A percentile compares a stretch with the other conserved stretches of the same genome.
These are phyloP conservation scores for Massariosphaeria phaeospora DNA, from an alignment of 495 filamentous ascomycete genomes.

Conservation along the genomic window DNA sequence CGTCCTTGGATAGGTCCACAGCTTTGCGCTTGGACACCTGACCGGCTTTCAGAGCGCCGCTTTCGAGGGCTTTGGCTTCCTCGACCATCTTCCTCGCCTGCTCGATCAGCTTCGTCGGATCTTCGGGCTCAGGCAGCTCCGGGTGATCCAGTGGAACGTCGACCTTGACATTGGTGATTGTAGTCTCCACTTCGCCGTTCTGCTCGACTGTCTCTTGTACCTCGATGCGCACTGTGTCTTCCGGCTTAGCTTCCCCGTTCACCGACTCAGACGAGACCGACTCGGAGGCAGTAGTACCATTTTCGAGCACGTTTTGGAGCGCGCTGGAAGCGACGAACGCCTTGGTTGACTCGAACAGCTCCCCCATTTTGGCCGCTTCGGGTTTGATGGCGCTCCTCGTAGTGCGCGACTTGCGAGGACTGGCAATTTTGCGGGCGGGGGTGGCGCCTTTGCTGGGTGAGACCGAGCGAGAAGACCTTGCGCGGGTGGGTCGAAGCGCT, in stretches of 20 bases:
- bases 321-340: slow-evolving; percentile 21
- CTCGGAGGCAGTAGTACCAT: slow-evolving; percentile 26
- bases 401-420: slow-evolving; percentile 69
- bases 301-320: slow-evolving; percentile 49
- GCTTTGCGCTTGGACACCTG: slow-evolving; percentile 67
- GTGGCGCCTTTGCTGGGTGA: slow-evolving; percentile 55
- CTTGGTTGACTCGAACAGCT: slow-evolving; percentile 30
- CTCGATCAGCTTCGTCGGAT: slow-evolving; percentile 73
- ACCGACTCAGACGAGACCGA: slow-evolving; percentile 31
- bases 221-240: slow-evolving; percentile 54
- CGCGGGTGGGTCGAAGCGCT: slow-evolving; percentile 37
- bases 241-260: slow-evolving; percentile 39
- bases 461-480: slow-evolving; percentile 46
- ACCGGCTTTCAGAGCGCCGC: slow-evolving; percentile 25
- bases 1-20: slow-evolving; percentile 56
- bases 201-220: slow-evolving; percentile 53
- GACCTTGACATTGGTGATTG: slow-evolving; percentile 71
- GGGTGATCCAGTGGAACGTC: slow-evolving; percentile 64
- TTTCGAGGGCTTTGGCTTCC: slow-evolving; percentile 60
- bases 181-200: slow-evolving; percentile 56
- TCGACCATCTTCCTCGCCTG: slow-evolving; percentile 87
- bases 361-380: slow-evolving; percentile 43
- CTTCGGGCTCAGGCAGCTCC: slow-evolving; percentile 66
- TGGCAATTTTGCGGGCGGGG: slow-evolving; percentile 48
- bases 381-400: slow-evolving; percentile 50